Percentiles rank a stretch among this genome's conserved stretches.
Conservation (phyloP, 106 monocot species). For the Gastrodia elata region DNA sequence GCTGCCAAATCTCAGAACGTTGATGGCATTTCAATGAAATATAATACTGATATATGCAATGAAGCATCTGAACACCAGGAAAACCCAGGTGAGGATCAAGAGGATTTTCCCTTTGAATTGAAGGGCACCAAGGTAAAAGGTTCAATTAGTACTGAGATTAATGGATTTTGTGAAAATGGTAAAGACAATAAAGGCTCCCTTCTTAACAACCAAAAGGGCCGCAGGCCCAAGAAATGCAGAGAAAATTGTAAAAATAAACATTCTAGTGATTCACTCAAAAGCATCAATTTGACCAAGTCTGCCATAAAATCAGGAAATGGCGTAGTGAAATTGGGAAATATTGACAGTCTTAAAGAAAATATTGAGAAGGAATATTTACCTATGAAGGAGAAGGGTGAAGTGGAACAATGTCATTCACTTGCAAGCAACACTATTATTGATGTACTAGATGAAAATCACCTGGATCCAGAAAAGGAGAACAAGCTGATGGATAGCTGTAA, state of each 20-base stretch:
- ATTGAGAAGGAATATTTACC: constrained; percentile 2
- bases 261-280: constrained; percentile 6
- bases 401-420: neutral
- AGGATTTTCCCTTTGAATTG: constrained; percentile 5
- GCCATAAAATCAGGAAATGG: constrained; percentile 10
- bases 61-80: constrained; percentile 8
- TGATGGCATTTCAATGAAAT: constrained; percentile 12
- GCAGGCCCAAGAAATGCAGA: constrained; percentile 11
- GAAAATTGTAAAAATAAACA: constrained; percentile 9
- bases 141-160: constrained; percentile 8
- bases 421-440: constrained; percentile 10
- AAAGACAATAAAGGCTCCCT: neutral
- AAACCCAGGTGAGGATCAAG: constrained; percentile 3
- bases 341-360: neutral
- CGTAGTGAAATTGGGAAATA: neutral
- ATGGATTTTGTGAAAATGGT: constrained; percentile 7
- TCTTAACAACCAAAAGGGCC: constrained; percentile 22
- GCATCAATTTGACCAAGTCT: constrained; percentile 3
- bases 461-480: constrained; percentile 72
- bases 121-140: constrained; percentile 15
- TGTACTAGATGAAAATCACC: constrained; percentile 11
- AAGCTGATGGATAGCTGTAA: constrained; percentile 13
- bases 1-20: constrained; percentile 6
- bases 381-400: constrained; percentile 10
- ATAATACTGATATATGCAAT: neutral